These are phyloP conservation scores for Phytophthora constricta DNA, from an alignment of 352 stramenopile genomes.

Conservation along the genomic window DNA sequence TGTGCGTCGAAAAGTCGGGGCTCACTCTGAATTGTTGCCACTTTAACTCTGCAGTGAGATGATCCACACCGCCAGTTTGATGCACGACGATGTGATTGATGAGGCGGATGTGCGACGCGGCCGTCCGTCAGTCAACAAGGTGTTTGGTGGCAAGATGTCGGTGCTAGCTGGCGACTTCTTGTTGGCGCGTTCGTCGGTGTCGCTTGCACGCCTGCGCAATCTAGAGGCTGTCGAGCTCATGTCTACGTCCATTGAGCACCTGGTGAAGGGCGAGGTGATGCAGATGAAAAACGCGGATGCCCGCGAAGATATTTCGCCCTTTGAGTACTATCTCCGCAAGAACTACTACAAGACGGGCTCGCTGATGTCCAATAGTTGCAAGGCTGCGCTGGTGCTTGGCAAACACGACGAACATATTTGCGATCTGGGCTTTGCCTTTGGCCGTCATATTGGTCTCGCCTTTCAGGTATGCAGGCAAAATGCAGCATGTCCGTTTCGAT, in stretches of 20 bases:
- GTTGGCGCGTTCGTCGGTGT: slow-evolving; percentile 96
- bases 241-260: slow-evolving; percentile 98
- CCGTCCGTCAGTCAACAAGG: slow-evolving; percentile 94
- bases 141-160: slow-evolving; percentile 99
- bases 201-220: slow-evolving; percentile 93
- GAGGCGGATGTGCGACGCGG: slow-evolving; percentile 95
- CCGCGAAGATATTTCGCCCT: slow-evolving; percentile 72
- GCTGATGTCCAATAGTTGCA: slow-evolving; percentile 98
- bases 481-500: slow-evolving; percentile 14
- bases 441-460: slow-evolving; percentile 96
- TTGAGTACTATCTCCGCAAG: slow-evolving; percentile 98
- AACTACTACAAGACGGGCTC: slow-evolving; percentile 99
- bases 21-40: neutral
- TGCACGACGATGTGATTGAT: slow-evolving; percentile 99
- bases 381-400: slow-evolving; percentile 92
- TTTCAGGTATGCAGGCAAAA: slow-evolving; percentile 91
- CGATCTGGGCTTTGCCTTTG: slow-evolving; percentile 95
- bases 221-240: slow-evolving; percentile 97
- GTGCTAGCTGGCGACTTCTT: slow-evolving; percentile 98
- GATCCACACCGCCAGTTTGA: slow-evolving; percentile 98
- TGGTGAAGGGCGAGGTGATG: slow-evolving; percentile 99
- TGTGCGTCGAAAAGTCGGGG: neutral
- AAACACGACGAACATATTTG: slow-evolving; percentile 87
- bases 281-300: slow-evolving; percentile 94
- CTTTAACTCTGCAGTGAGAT: slow-evolving; percentile 86